Conservation (phyloP, 2,329 filamentous ascomycete species). For the Aspergillus ruber region DNA sequence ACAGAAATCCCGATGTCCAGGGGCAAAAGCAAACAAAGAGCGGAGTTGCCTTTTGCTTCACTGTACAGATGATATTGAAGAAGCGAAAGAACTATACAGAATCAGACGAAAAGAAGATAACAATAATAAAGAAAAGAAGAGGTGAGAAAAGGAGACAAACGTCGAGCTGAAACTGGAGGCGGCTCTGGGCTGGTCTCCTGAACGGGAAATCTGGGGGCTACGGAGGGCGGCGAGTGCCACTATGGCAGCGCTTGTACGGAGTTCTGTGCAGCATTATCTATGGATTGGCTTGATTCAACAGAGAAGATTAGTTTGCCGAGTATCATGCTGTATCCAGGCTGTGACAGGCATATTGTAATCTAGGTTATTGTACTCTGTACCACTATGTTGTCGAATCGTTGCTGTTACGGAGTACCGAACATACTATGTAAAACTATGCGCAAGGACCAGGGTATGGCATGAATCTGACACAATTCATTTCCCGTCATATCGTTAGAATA, state of each 20-base stretch:
- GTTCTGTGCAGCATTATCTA: neutral
- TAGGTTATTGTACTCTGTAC: neutral
- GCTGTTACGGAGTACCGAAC: too few relatives aligned
- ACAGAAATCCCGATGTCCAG: slow-evolving; percentile 2
- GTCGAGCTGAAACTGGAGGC: too few relatives aligned
- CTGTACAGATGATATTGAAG: slow-evolving; percentile 6
- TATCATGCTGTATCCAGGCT: too few relatives aligned
- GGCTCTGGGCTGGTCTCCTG: neutral
- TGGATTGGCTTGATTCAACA: neutral
- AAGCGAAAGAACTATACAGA: neutral
- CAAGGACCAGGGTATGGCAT: too few relatives aligned
- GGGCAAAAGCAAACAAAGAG: neutral
- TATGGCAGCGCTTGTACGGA: neutral
- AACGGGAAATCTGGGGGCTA: neutral
- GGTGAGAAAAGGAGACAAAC: neutral
- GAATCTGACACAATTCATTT: neutral
- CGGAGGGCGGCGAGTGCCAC: neutral
- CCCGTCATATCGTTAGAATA: neutral
- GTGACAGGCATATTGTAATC: neutral
- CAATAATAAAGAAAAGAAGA: neutral
- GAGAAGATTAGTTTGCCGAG: neutral
- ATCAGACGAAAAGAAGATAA: neutral
- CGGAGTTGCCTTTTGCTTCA: neutral
- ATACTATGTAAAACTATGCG: too few relatives aligned
- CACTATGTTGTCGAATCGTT: neutral